A percentile compares a stretch with the other conserved stretches of the same genome.
These are phyloP conservation scores for Cinchona pubescens DNA, from an alignment of 257 asterid genomes.

Conservation along the genomic window DNA sequence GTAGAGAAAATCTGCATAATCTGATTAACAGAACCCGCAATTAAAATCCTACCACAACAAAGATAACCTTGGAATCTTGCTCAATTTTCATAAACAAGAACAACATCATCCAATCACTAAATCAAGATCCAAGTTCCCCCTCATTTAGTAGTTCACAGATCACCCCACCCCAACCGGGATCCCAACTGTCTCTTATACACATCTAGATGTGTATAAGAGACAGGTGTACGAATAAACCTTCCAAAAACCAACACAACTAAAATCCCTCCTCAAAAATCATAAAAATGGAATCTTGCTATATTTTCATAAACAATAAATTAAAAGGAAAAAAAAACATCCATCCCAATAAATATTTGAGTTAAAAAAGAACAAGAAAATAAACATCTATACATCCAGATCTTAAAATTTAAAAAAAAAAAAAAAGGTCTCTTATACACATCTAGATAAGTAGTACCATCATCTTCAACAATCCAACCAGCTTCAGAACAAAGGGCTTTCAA, in stretches of 20 bases:
- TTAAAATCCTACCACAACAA: too few relatives aligned
- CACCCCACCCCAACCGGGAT: too few relatives aligned
- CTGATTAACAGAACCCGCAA: not conserved
- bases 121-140: too few relatives aligned
- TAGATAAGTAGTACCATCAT: conserved; percentile 84
- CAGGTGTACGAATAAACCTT: not conserved
- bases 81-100: too few relatives aligned
- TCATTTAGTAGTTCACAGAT: too few relatives aligned
- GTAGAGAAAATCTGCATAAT: not conserved
- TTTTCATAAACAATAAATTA: too few relatives aligned
- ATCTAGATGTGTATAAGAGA: too few relatives aligned
- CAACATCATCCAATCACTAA: too few relatives aligned
- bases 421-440: too few relatives aligned
- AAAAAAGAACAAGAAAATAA: not conserved
- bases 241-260: not conserved
- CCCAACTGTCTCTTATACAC: too few relatives aligned
- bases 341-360: not conserved
- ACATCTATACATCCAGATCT: not conserved
- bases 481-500: conserved; percentile 74
- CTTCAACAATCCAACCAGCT: conserved; percentile 86
- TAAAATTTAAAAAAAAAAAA: too few relatives aligned
- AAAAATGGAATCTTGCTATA: not conserved
- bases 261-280: not conserved
- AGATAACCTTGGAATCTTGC: too few relatives aligned
- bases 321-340: conserved; percentile 2